Conservation (phyloP, 768 basidiomycete species). For the Hortiboletus flavorubellus region DNA sequence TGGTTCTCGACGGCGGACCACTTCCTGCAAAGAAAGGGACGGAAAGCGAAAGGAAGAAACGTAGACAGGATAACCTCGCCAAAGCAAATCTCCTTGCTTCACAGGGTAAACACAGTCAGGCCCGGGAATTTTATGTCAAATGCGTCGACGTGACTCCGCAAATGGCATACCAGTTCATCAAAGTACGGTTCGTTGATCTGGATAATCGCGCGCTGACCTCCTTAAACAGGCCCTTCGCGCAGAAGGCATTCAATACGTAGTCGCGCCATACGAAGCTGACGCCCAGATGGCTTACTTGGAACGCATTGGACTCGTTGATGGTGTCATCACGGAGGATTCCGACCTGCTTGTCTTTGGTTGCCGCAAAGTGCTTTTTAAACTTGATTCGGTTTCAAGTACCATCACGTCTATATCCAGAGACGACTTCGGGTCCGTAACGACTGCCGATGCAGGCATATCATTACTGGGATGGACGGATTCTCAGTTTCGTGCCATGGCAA, state of each 20-base stretch:
- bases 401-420: constrained; percentile 62
- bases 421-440: constrained; percentile 61
- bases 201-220: constrained; percentile 3
- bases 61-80: constrained; percentile 72
- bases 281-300: constrained; percentile 95
- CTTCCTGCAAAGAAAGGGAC: constrained; percentile 93
- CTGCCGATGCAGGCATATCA: constrained; percentile 57
- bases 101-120: constrained; percentile 77
- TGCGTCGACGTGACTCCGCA: constrained; percentile 94
- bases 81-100: constrained; percentile 69
- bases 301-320: constrained; percentile 75
- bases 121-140: constrained; percentile 86
- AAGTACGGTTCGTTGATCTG: constrained; percentile 46
- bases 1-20: constrained; percentile 96
- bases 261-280: constrained; percentile 98
- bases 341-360: constrained; percentile 98
- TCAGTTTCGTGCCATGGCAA: constrained; percentile 92
- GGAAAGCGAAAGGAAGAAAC: constrained; percentile 72
- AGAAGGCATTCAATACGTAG: constrained; percentile 79
- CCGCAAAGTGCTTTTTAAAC: constrained; percentile 86
- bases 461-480: constrained; percentile 86
- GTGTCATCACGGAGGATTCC: constrained; percentile 95
- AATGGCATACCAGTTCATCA: constrained; percentile 97
- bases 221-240: constrained; percentile 70
- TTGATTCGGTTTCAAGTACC: constrained; percentile 67